Evolutionary conservation across 371 early-diverging fungal genomes (phyloP).

Genomic region (Batkoa obscura): DNA sequence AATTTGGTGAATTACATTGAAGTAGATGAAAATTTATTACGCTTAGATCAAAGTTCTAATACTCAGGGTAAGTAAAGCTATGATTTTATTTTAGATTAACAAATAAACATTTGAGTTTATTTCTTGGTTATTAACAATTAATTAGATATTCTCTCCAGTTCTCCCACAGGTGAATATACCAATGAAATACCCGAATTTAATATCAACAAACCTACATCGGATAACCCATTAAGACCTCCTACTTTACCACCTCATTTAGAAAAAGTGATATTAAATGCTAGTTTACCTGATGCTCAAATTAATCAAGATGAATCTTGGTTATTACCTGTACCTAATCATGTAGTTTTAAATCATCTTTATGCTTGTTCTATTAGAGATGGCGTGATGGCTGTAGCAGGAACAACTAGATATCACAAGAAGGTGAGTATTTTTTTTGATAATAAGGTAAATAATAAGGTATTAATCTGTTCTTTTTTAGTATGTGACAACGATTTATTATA

Average conservation of each 20-base stretch:
- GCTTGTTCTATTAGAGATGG: conserved; percentile 90
- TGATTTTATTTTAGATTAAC: no score
- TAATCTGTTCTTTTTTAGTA: conserved; percentile 20
- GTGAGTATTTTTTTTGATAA: conserved; percentile 14
- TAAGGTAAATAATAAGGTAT: background rate
- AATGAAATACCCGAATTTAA: conserved; percentile 4
- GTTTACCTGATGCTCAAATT: conserved; percentile 16
- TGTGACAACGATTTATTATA: conserved; percentile 63
- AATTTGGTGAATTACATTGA: conserved; percentile 89
- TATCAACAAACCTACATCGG: background rate
- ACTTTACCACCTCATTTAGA: conserved; percentile 79
- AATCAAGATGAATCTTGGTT: conserved; percentile 53
- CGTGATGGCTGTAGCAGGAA: conserved; percentile 84
- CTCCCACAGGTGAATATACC: conserved; percentile 7
- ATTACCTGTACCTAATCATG: conserved; percentile 80
- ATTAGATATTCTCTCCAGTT: conserved; percentile 1
- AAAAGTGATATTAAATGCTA: conserved; percentile 68
- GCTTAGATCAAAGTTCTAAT: no score
- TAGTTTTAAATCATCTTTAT: conserved; percentile 84
- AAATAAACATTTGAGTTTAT: no score
- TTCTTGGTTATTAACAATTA: no score
- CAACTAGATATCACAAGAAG: conserved; percentile 75
- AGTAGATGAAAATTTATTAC: conserved; percentile 17
- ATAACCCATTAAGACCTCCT: conserved; percentile 36
- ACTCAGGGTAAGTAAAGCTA: no score